These are phyloP conservation scores for Boechera stricta DNA, from an alignment of 345 rosid genomes.

Conservation along the genomic window DNA sequence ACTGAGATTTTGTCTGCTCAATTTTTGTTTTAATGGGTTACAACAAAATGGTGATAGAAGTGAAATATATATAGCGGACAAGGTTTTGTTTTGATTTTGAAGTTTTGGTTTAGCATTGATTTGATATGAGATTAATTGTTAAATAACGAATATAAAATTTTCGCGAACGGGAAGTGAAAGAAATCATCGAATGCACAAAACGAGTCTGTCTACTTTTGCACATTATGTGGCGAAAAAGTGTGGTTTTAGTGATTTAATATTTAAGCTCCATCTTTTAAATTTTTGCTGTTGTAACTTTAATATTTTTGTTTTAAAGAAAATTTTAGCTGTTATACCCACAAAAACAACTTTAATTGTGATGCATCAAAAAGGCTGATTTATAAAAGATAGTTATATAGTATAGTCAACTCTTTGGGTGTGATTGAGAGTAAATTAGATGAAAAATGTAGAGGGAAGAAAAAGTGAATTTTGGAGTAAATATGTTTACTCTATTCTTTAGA, in stretches of 20 bases:
- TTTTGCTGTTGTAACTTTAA: background rate
- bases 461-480: too few species aligned
- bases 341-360: background rate
- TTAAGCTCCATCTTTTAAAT: too few species aligned
- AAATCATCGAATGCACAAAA: too few species aligned
- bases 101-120: background rate
- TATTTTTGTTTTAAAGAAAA: background rate
- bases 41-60: background rate
- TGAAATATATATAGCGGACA: background rate
- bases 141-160: too few species aligned
- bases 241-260: background rate
- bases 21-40: background rate
- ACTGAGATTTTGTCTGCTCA: background rate
- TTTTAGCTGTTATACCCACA: background rate
- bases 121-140: too few species aligned
- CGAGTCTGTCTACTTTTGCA: background rate
- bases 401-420: background rate
- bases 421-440: too few species aligned
- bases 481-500: too few species aligned
- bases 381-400: background rate
- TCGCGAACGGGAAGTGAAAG: too few species aligned
- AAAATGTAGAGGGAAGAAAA: too few species aligned
- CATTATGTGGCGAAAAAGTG: background rate
- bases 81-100: conserved; percentile 22
- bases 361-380: background rate